A percentile compares a stretch with the other conserved stretches of the same genome.
Evolutionary conservation across 1,284 basidiomycete genomes (phyloP).

Genomic region (Violaceomyces palustris): DNA sequence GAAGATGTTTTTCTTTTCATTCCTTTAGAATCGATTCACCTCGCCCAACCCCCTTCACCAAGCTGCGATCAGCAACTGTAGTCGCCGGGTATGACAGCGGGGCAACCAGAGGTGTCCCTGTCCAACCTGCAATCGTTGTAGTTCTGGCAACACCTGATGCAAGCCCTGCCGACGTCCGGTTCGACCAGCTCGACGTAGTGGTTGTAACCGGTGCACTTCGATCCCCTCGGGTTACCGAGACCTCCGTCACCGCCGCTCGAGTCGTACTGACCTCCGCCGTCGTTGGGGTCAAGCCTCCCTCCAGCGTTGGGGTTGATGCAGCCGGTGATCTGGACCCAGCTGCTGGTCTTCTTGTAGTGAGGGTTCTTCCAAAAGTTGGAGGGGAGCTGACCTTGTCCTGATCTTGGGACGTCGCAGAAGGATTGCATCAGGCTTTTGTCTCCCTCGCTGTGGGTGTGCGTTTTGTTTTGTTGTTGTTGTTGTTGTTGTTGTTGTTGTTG

Average conservation of each 20-base stretch:
- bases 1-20: not conserved
- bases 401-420: no score
- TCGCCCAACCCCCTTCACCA: not conserved
- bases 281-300: conserved; percentile 15
- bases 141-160: conserved; percentile 48
- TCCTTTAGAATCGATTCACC: not conserved
- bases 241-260: conserved; percentile 45
- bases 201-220: conserved; percentile 39
- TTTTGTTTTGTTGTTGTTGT: no score
- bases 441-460: no score
- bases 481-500: no score
- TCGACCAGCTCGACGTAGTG: conserved; percentile 48
- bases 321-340: conserved; percentile 20
- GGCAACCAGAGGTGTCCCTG: conserved; percentile 19
- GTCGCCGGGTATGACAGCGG: conserved; percentile 14
- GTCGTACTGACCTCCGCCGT: conserved; percentile 50
- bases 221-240: conserved; percentile 40
- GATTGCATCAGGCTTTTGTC: no score
- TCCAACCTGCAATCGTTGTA: conserved; percentile 11
- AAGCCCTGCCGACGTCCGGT: conserved; percentile 33
- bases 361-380: conserved; percentile 13
- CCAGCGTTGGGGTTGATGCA: conserved; percentile 20
- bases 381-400: conserved; percentile 11
- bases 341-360: conserved; percentile 20
- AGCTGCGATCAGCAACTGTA: conserved; percentile 6